phyloP scores from a whole-genome alignment of 116 monocot species.

The Iris pallida region DNA sequence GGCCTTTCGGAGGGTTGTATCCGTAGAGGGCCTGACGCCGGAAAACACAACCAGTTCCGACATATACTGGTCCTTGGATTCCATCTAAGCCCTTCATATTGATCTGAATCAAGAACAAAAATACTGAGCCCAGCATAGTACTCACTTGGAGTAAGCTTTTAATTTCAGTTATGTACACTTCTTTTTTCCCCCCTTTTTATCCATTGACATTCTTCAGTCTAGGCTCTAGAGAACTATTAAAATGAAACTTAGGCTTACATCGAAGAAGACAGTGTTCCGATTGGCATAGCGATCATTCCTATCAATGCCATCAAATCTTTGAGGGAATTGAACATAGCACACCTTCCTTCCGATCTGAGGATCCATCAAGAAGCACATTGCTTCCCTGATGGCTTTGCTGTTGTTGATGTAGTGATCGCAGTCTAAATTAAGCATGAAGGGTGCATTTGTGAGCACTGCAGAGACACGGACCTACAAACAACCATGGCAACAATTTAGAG shows the following conservation, averaged over 20 bases:
- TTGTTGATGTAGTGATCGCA: slow-evolving; percentile 98
- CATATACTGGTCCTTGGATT: slow-evolving; percentile 97
- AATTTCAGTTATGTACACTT: neutral
- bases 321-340: slow-evolving; percentile 93
- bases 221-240: neutral
- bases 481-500: neutral
- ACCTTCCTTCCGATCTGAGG: slow-evolving; percentile 80
- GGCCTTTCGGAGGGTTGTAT: slow-evolving; percentile 79
- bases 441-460: slow-evolving; percentile 95
- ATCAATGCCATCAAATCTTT: slow-evolving; percentile 96
- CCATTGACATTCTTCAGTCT: neutral
- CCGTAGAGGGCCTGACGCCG: slow-evolving; percentile 86
- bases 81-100: slow-evolving; percentile 99
- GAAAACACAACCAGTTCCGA: slow-evolving; percentile 95
- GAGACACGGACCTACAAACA: slow-evolving; percentile 75
- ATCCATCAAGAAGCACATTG: slow-evolving; percentile 99
- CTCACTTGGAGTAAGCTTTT: neutral
- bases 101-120: slow-evolving; percentile 44
- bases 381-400: slow-evolving; percentile 90
- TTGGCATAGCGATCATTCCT: slow-evolving; percentile 86
- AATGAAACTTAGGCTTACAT: slow-evolving; percentile 34
- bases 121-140: neutral
- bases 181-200: neutral
- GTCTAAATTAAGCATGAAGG: slow-evolving; percentile 94
- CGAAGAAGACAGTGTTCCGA: slow-evolving; percentile 96